phyloP scores from a whole-genome alignment of 2,329 filamentous ascomycete genomes.

The Chaetomium globosum region DNA sequence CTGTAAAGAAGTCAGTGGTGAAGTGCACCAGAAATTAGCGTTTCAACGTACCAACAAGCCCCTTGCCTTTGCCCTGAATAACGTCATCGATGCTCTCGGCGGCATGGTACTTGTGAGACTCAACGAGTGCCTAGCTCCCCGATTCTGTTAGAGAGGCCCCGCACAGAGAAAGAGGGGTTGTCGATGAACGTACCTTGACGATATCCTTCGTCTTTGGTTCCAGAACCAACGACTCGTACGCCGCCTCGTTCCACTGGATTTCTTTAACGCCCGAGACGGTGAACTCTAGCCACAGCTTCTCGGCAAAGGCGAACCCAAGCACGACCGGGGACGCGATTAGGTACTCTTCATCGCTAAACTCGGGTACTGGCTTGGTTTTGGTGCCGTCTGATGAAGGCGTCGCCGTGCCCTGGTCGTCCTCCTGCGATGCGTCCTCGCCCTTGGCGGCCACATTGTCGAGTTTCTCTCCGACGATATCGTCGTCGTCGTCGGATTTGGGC shows the following conservation, averaged over 20 bases:
- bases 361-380: conserved; percentile 44
- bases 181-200: conserved; percentile 56
- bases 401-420: conserved; percentile 24
- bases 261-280: conserved; percentile 76
- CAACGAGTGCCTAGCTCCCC: conserved; percentile 66
- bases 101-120: conserved; percentile 80
- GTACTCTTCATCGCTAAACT: conserved; percentile 80
- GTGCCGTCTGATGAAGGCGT: conserved; percentile 28
- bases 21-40: neutral
- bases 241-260: conserved; percentile 81
- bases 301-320: conserved; percentile 81
- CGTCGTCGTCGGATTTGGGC: conserved; percentile 44
- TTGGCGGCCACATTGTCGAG: conserved; percentile 56
- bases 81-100: conserved; percentile 82
- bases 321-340: conserved; percentile 82
- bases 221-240: conserved; percentile 80
- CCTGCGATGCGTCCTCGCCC: conserved; percentile 29
- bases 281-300: conserved; percentile 91
- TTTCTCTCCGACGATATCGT: conserved; percentile 50
- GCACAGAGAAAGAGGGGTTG: neutral
- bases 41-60: conserved; percentile 64
- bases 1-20: conserved; percentile 39
- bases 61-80: conserved; percentile 82
- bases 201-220: conserved; percentile 63
- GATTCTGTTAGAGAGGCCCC: neutral